These are phyloP conservation scores for Nakazawaea wyomingensis DNA, from an alignment of 805 yeast genomes.

Conservation along the genomic window DNA sequence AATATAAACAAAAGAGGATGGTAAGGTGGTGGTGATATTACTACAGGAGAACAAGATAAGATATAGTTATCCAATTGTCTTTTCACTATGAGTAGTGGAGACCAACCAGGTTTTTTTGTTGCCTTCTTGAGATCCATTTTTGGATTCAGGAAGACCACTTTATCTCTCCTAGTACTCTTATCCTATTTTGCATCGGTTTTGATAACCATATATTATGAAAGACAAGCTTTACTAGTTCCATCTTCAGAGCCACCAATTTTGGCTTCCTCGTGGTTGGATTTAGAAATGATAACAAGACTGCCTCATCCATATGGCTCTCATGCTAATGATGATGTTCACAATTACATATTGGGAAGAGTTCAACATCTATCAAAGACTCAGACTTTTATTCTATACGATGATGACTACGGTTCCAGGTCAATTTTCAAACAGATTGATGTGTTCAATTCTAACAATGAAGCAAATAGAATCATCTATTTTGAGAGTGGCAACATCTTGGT, in stretches of 20 bases:
- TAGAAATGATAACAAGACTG: conserved; percentile 59
- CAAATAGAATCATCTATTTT: conserved; percentile 57
- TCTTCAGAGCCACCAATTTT: conserved; percentile 31
- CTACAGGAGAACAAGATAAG: too few species aligned
- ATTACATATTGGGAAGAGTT: conserved; percentile 48
- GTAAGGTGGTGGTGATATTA: too few species aligned
- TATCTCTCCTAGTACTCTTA: conserved; percentile 49
- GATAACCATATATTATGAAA: conserved; percentile 29
- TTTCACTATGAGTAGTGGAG: conserved; percentile 6
- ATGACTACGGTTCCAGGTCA: conserved; percentile 36
- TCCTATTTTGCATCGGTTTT: conserved; percentile 39
- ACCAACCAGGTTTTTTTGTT: conserved; percentile 18
- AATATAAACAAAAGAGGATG: too few species aligned
- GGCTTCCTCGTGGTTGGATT: conserved; percentile 58
- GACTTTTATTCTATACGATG: conserved; percentile 31
- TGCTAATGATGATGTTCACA: conserved; percentile 73
- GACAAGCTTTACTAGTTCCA: conserved; percentile 39
- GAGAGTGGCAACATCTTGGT: conserved; percentile 82
- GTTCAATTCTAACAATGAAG: conserved; percentile 36
- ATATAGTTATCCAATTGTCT: too few species aligned
- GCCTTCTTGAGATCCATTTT: conserved; percentile 42
- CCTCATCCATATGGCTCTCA: conserved; percentile 79
- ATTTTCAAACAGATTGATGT: conserved; percentile 47
- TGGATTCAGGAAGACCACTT: conserved; percentile 70
- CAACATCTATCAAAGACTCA: conserved; percentile 25